Base-by-base conservation (phyloP, 2,329 filamentous ascomycete genomes). In the Cercospora zeae-maydis region DNA sequence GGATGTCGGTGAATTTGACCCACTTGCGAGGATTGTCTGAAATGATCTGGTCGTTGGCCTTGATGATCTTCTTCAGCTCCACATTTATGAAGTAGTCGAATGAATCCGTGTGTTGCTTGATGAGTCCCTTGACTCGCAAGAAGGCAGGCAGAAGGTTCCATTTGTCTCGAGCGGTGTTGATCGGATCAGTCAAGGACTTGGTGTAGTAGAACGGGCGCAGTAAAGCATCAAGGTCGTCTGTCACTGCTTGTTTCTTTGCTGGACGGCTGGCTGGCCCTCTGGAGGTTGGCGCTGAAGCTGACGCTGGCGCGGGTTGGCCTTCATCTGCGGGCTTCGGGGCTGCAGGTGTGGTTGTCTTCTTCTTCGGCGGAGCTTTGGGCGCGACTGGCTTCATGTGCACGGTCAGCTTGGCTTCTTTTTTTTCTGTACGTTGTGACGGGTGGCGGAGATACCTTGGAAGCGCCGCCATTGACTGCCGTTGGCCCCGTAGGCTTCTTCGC, bases 21-120 rank as follows among this genome's bases (percentile, higher is more conserved):
- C 90, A 96, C 75, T 98, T 98, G 75, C 97, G 98, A 68, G 89
- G 90, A 67, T 90, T 90, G 73, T 98, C 92, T 51, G 95, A 96
- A 69, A 90, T 87, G 67, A 99, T 90, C 42, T 87, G 89, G 54
- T 89, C 88, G 75, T 97, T 98, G 57, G 93, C 91, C 75, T 91
- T 88, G 69, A 99, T 89, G 70, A 99, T 99, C 72, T 97, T 93
- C 79, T 96, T 96, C 76, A 99, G 88, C 75, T 98, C 93, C 61
- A 96, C 90, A 71, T 99, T 92, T 69, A 97, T 90, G 72, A 99
- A 98, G 79, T 95, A 96, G 79, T 99, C 97, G 83, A 96, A 99
- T 24, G 95, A 98, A 80, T 99, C 96, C 74, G 96, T 93, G 77
- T 97, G 93, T 81, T 98, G 93, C 78, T 97, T 97, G 58, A 97